phyloP scores from a whole-genome alignment of 2,329 filamentous ascomycete genomes.

The Mycocentrospora acerina region DNA sequence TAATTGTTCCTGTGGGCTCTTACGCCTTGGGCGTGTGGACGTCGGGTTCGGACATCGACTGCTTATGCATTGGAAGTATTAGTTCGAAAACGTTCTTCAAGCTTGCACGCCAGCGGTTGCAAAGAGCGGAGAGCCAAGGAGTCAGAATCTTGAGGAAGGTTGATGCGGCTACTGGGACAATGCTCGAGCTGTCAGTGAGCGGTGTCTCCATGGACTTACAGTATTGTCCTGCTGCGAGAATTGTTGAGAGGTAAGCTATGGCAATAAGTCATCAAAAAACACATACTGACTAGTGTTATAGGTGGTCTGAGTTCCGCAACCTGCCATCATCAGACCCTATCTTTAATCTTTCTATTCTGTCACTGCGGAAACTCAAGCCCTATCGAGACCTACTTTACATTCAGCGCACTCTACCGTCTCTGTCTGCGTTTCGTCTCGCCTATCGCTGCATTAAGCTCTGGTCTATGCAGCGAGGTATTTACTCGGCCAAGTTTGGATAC shows the following conservation, averaged over 20 bases:
- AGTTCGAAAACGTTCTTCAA: slow-evolving; percentile 63
- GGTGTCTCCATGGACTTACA: slow-evolving; percentile 65
- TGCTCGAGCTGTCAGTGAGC: slow-evolving; percentile 63
- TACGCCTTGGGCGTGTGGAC: slow-evolving; percentile 66
- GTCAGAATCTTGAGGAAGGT: slow-evolving; percentile 60
- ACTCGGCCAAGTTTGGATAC: slow-evolving; percentile 65
- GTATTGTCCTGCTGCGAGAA: slow-evolving; percentile 61
- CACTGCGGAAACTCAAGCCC: slow-evolving; percentile 64
- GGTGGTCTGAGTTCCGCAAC: slow-evolving; percentile 42
- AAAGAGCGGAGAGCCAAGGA: slow-evolving; percentile 46
- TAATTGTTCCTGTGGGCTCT: slow-evolving; percentile 65
- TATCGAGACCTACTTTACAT: slow-evolving; percentile 64
- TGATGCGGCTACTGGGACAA: slow-evolving; percentile 60
- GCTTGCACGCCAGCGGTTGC: slow-evolving; percentile 58
- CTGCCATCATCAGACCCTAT: slow-evolving; percentile 54
- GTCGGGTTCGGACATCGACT: slow-evolving; percentile 63
- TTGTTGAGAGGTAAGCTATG: slow-evolving; percentile 52
- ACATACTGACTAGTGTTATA: slow-evolving; percentile 14
- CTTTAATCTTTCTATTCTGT: slow-evolving; percentile 58
- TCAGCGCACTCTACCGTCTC: slow-evolving; percentile 60
- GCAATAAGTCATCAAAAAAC: not conserved
- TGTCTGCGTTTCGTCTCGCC: slow-evolving; percentile 59
- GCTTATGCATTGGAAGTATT: slow-evolving; percentile 64
- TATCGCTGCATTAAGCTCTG: slow-evolving; percentile 64
- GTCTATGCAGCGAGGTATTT: slow-evolving; percentile 63